Percentiles rank a stretch among this genome's conserved stretches.
phyloP scores from a whole-genome alignment of 2,329 filamentous ascomycete genomes.

The Cladosporium sp. region DNA sequence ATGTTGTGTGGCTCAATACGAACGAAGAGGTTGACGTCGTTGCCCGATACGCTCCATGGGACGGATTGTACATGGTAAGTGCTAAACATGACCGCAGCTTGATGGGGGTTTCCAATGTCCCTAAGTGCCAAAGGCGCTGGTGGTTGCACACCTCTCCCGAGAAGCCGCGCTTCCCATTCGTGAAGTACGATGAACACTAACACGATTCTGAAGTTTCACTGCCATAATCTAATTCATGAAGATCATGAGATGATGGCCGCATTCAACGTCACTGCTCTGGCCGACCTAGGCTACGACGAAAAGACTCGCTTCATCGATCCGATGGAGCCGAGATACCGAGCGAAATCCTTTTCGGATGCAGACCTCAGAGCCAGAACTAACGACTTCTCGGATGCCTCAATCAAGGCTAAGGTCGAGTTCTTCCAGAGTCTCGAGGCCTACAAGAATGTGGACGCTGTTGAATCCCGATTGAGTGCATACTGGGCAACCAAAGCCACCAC shows the following conservation, averaged over 20 bases:
- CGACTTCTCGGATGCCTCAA: constrained; percentile 22
- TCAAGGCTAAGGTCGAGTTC: constrained; percentile 28
- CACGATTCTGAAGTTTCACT: constrained; percentile 30
- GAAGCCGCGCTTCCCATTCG: too few species aligned
- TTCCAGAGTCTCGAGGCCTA: constrained; percentile 33
- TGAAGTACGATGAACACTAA: background rate
- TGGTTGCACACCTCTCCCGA: too few species aligned
- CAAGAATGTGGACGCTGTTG: constrained; percentile 21
- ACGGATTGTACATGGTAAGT: constrained; percentile 43
- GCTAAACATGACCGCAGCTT: too few species aligned
- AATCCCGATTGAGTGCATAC: constrained; percentile 28
- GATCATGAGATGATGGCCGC: constrained; percentile 43
- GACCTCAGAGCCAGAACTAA: constrained; percentile 1
- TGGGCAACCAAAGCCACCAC: constrained; percentile 14
- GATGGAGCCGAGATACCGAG: constrained; percentile 18
- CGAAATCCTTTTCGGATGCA: constrained; percentile 22
- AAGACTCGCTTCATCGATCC: constrained; percentile 25
- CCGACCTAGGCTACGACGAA: constrained; percentile 28
- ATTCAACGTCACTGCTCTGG: constrained; percentile 39
- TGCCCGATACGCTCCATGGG: constrained; percentile 51
- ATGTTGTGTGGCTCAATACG: constrained; percentile 52
- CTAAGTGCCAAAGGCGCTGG: too few species aligned
- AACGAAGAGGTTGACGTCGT: constrained; percentile 50
- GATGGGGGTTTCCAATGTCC: too few species aligned
- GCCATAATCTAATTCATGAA: constrained; percentile 44